Evolutionary conservation across 78 protist genomes (phyloP).

Genomic region (Planoprotostelium fungivorum): DNA sequence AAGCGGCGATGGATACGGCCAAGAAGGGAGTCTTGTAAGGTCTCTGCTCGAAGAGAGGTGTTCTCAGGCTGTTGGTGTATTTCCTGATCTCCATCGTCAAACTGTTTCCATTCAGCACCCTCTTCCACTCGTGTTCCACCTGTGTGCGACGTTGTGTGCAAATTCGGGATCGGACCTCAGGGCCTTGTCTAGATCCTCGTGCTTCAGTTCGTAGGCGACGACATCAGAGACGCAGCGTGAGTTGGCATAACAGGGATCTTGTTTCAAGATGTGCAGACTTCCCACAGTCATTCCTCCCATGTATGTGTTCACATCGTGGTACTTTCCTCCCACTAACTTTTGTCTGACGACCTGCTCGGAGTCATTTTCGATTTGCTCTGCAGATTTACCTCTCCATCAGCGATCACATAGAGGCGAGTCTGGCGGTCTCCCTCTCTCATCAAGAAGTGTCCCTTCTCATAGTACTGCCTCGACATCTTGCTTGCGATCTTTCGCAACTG

Average conservation of each 20-base stretch:
- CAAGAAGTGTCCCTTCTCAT: background rate
- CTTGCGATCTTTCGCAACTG: background rate
- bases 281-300: background rate
- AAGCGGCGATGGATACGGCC: slow-evolving; percentile 32
- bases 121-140: background rate
- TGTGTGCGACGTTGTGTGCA: background rate
- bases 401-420: background rate
- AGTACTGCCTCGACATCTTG: background rate
- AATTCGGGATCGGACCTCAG: background rate
- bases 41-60: background rate
- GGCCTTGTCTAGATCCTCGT: background rate
- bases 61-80: background rate
- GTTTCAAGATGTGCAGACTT: background rate
- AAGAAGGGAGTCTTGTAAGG: slow-evolving; percentile 4
- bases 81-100: background rate
- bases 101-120: background rate
- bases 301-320: background rate
- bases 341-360: background rate
- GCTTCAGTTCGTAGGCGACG: background rate
- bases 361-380: background rate
- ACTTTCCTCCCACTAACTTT: background rate
- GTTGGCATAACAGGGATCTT: background rate
- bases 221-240: background rate
- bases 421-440: background rate
- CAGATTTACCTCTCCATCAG: background rate